Percentiles rank a stretch among this genome's conserved stretches.
Conservation (phyloP, 306 rosid species). For the Lotus japonicus region DNA sequence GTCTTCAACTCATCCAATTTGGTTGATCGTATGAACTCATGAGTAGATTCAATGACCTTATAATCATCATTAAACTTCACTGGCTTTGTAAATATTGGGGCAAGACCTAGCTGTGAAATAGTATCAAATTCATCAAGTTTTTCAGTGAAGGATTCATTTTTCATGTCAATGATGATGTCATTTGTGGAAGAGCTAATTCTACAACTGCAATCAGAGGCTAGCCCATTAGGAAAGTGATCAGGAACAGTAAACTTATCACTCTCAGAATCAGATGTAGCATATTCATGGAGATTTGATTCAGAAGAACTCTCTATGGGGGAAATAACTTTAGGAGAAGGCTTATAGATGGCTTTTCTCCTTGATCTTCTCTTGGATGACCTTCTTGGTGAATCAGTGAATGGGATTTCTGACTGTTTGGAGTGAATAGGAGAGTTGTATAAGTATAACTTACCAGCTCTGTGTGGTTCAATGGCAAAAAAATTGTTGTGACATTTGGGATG, state of each 20-base stretch:
- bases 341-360: constrained; percentile 50
- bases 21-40: constrained; percentile 30
- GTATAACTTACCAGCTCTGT: constrained; percentile 28
- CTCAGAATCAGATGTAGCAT: constrained; percentile 45
- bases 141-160: constrained; percentile 31
- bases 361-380: constrained; percentile 47
- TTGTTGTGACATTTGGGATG: constrained; percentile 33
- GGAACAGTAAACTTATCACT: constrained; percentile 19
- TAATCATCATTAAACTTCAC: constrained; percentile 26
- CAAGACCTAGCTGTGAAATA: constrained; percentile 45
- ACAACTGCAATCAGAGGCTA: constrained; percentile 38
- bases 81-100: constrained; percentile 59
- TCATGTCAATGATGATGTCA: constrained; percentile 68
- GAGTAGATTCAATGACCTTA: constrained; percentile 25
- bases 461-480: constrained; percentile 32
- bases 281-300: constrained; percentile 32
- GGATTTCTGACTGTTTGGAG: constrained; percentile 16
- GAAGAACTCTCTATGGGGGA: constrained; percentile 39
- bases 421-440: constrained; percentile 31
- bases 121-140: constrained; percentile 34
- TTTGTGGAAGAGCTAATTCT: constrained; percentile 56
- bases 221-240: constrained; percentile 33
- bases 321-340: constrained; percentile 47
- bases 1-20: constrained; percentile 19
- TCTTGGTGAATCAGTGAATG: constrained; percentile 55